A percentile compares a stretch with the other conserved stretches of the same genome.
These are phyloP conservation scores for Puccinellia tenuiflora DNA, from an alignment of 176 grass and related monocot species.

Conservation along the genomic window DNA sequence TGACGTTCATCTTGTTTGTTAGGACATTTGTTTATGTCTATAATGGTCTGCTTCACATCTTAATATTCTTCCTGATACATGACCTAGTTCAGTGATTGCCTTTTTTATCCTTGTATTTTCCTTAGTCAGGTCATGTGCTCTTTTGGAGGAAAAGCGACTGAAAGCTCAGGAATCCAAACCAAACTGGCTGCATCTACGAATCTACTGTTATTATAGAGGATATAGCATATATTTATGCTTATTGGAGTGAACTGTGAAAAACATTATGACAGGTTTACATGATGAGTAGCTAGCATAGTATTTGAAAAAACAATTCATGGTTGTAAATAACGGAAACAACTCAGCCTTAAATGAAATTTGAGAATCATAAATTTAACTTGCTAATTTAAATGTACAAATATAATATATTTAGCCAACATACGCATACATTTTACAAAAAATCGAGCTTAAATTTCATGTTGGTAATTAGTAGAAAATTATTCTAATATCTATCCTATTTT, in stretches of 20 bases:
- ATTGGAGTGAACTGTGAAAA: not conserved
- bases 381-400: not conserved
- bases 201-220: constrained; percentile 20
- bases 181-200: constrained; percentile 35
- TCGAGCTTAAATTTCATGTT: not conserved
- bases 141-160: constrained; percentile 58
- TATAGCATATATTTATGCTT: constrained; percentile 26
- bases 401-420: not conserved
- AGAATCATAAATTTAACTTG: not conserved
- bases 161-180: constrained; percentile 58
- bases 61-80: constrained; percentile 21
- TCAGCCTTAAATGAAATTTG: not conserved
- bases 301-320: not conserved
- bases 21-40: constrained; percentile 29
- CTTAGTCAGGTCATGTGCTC: constrained; percentile 33
- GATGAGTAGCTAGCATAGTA: not conserved
- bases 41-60: constrained; percentile 24
- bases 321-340: not conserved
- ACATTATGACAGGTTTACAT: not conserved
- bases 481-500: not conserved
- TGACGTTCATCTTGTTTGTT: not conserved
- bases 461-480: not conserved
- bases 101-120: constrained; percentile 6
- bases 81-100: constrained; percentile 1
- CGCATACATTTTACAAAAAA: not conserved